Conservation (phyloP, 768 basidiomycete species). For the Royoungia palumana region DNA sequence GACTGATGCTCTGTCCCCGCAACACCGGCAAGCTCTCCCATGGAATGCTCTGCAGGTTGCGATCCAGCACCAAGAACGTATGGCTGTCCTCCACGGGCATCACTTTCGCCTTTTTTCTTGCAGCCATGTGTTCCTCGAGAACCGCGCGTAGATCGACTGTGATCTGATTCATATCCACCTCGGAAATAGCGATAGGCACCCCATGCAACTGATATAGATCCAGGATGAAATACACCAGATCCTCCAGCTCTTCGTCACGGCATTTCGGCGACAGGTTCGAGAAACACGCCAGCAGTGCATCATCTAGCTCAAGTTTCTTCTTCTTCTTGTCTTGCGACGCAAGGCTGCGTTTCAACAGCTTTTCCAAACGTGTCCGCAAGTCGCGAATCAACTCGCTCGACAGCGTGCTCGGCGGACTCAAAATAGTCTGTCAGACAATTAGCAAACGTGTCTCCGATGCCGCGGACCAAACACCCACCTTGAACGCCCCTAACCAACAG, state of each 20-base stretch:
- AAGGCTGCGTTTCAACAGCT: conserved; percentile 66
- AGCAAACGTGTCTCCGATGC: not conserved
- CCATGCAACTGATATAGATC: conserved; percentile 95
- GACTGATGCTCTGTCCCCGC: conserved; percentile 80
- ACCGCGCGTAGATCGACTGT: conserved; percentile 76
- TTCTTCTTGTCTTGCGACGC: conserved; percentile 61
- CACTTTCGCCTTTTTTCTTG: conserved; percentile 31
- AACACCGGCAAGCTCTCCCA: conserved; percentile 95
- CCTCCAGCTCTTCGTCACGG: conserved; percentile 92
- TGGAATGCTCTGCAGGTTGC: conserved; percentile 82
- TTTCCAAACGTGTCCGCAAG: conserved; percentile 69
- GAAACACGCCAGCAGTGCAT: conserved; percentile 80
- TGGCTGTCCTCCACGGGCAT: conserved; percentile 54
- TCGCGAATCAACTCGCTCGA: conserved; percentile 46
- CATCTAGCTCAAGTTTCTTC: conserved; percentile 57
- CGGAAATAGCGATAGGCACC: conserved; percentile 80
- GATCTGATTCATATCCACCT: conserved; percentile 90
- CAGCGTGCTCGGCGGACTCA: conserved; percentile 45
- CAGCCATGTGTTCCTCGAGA: conserved; percentile 65
- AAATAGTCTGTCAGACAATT: conserved; percentile 50
- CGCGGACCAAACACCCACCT: conserved; percentile 49
- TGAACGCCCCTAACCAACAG: conserved; percentile 97
- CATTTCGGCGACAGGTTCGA: conserved; percentile 78
- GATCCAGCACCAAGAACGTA: conserved; percentile 85
- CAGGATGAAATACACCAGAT: conserved; percentile 88